These are phyloP conservation scores for Farysia itapuensis DNA, from an alignment of 1,284 basidiomycete species.

Conservation along the genomic window DNA sequence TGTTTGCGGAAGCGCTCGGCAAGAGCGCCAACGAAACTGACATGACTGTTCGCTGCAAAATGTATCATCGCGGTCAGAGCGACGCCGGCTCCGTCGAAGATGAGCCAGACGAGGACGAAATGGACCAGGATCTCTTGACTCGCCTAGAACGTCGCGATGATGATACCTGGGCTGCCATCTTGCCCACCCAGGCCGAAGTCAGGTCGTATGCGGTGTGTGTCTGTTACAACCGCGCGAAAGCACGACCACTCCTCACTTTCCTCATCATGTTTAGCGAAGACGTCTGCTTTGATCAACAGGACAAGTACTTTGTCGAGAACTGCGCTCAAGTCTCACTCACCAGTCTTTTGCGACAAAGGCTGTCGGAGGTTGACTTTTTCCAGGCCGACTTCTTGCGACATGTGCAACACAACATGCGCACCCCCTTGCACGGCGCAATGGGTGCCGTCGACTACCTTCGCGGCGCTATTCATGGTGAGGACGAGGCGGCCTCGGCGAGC, in stretches of 20 bases:
- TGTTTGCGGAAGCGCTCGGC: conserved; percentile 11
- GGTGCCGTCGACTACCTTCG: conserved; percentile 46
- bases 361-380: conserved; percentile 32
- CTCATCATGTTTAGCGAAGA: conserved; percentile 22
- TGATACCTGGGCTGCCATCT: conserved; percentile 19
- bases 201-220: conserved; percentile 23
- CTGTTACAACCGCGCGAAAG: conserved; percentile 23
- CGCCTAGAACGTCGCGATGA: not conserved
- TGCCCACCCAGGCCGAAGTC: conserved; percentile 7
- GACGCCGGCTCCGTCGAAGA: conserved; percentile 5
- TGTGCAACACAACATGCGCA: conserved; percentile 48
- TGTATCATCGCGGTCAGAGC: conserved; percentile 6
- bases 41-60: conserved; percentile 22
- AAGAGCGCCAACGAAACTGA: conserved; percentile 14
- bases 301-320: conserved; percentile 31
- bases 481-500: not conserved
- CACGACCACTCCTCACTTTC: conserved; percentile 32
- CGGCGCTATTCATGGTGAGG: conserved; percentile 11
- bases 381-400: conserved; percentile 42
- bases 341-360: conserved; percentile 34
- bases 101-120: conserved; percentile 7
- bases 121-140: not conserved
- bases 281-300: conserved; percentile 24
- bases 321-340: conserved; percentile 15
- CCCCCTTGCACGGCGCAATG: conserved; percentile 47